A percentile compares a stretch with the other conserved stretches of the same genome.
These are phyloP conservation scores for Penicillium soppii DNA, from an alignment of 495 filamentous ascomycete species.

Conservation along the genomic window DNA sequence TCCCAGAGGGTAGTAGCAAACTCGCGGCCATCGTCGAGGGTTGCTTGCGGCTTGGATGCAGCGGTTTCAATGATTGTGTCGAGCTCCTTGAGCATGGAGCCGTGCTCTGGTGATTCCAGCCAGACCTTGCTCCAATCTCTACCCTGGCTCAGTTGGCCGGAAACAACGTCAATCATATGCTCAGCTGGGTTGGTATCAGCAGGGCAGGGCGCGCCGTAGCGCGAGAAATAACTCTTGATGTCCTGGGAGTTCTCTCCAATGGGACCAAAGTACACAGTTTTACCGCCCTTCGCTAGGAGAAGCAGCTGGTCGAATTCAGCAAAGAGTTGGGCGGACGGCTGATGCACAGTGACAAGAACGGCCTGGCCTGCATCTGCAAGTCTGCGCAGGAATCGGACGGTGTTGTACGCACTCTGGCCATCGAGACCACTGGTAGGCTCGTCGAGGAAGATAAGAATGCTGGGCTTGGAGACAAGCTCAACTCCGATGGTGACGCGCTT, in stretches of 20 bases:
- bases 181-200: conserved; percentile 77
- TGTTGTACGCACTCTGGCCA: conserved; percentile 60
- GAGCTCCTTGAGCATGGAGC: conserved; percentile 50
- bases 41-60: conserved; percentile 27
- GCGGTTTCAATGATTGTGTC: conserved; percentile 48
- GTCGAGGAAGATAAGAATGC: conserved; percentile 70
- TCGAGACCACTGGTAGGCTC: conserved; percentile 75
- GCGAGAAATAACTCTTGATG: conserved; percentile 70
- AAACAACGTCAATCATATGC: conserved; percentile 87
- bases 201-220: conserved; percentile 72
- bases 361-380: conserved; percentile 66
- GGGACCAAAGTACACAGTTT: conserved; percentile 69
- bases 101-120: conserved; percentile 54
- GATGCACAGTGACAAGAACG: conserved; percentile 73
- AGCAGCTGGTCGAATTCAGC: conserved; percentile 71
- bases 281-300: conserved; percentile 65
- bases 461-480: conserved; percentile 65
- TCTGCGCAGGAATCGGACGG: conserved; percentile 62
- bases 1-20: conserved; percentile 57
- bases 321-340: conserved; percentile 70
- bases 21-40: conserved; percentile 41
- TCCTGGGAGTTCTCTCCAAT: conserved; percentile 51
- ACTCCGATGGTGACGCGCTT: conserved; percentile 67
- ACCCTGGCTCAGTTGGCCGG: conserved; percentile 33
- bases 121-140: conserved; percentile 65